Evolutionary conservation across 2,329 filamentous ascomycete species (phyloP).

Genomic region (Colletotrichum sp.): DNA sequence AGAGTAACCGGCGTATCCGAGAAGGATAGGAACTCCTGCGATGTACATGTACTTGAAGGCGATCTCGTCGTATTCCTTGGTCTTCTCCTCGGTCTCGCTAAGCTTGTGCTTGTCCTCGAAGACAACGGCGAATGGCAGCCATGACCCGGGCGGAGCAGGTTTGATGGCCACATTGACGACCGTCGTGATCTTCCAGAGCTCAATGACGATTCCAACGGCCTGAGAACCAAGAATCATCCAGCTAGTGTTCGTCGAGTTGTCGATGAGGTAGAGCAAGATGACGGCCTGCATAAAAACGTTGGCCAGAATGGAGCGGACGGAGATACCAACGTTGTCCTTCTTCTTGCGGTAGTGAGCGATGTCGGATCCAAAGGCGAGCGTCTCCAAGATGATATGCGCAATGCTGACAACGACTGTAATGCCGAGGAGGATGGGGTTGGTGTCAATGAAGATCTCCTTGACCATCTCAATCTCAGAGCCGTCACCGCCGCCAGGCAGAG

Average conservation of each 20-base stretch:
- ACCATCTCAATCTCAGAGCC: constrained; percentile 96
- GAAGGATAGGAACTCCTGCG: constrained; percentile 83
- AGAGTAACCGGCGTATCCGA: constrained; percentile 90
- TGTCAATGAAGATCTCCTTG: constrained; percentile 93
- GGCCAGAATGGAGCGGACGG: constrained; percentile 91
- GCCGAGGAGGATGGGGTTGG: constrained; percentile 87
- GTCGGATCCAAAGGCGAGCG: constrained; percentile 95
- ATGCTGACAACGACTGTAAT: constrained; percentile 86
- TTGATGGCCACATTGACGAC: constrained; percentile 87
- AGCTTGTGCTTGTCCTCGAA: constrained; percentile 98
- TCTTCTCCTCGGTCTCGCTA: constrained; percentile 94
- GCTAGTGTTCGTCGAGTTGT: constrained; percentile 96
- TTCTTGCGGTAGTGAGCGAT: constrained; percentile 99
- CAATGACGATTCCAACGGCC: constrained; percentile 75
- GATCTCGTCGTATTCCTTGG: constrained; percentile 96
- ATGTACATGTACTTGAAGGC: constrained; percentile 98
- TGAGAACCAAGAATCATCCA: constrained; percentile 99
- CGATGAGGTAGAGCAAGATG: constrained; percentile 95
- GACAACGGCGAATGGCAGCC: constrained; percentile 78
- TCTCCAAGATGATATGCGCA: constrained; percentile 93
- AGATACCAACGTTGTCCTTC: constrained; percentile 98
- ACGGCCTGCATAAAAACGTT: constrained; percentile 98
- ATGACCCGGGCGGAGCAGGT: constrained; percentile 67
- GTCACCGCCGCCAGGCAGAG: constrained; percentile 79
- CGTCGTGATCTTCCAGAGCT: constrained; percentile 95